A percentile compares a stretch with the other conserved stretches of the same genome.
These are phyloP conservation scores for Gossypium thurberi DNA, from an alignment of 345 rosid genomes.

Conservation along the genomic window DNA sequence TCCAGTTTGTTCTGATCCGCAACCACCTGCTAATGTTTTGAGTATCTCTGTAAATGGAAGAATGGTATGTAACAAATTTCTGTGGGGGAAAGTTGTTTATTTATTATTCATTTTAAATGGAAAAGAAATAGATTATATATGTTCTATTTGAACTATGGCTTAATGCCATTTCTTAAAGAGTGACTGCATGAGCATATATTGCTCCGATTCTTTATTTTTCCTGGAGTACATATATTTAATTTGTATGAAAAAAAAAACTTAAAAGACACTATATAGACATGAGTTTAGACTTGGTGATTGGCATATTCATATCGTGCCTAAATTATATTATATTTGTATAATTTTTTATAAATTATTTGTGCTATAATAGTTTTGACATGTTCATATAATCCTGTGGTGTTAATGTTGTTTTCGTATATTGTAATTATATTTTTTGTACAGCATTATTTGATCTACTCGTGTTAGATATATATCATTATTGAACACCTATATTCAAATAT, in stretches of 20 bases:
- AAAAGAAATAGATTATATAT: not conserved
- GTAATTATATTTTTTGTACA: not conserved
- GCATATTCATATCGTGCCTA: not conserved
- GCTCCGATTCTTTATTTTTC: not conserved
- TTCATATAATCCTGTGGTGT: not conserved
- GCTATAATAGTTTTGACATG: not conserved
- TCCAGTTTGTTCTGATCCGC: not conserved
- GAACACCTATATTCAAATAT: not conserved
- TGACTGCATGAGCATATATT: not conserved
- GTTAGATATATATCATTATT: not conserved
- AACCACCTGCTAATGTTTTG: not conserved
- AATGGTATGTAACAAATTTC: conserved; percentile 7
- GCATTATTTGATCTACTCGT: not conserved
- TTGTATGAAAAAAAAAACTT: not conserved
- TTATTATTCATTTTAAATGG: not conserved
- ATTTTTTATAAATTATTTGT: not conserved
- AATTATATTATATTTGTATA: not conserved
- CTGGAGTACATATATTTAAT: not conserved
- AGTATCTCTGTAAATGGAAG: not conserved
- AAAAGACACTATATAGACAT: not conserved
- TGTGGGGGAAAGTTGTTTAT: not conserved
- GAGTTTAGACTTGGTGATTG: not conserved
- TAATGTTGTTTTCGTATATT: not conserved
- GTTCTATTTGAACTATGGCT: not conserved
- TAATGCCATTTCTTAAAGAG: not conserved